Evolutionary conservation across 352 stramenopile species (phyloP).

Genomic region (Phytophthora crassamura): DNA sequence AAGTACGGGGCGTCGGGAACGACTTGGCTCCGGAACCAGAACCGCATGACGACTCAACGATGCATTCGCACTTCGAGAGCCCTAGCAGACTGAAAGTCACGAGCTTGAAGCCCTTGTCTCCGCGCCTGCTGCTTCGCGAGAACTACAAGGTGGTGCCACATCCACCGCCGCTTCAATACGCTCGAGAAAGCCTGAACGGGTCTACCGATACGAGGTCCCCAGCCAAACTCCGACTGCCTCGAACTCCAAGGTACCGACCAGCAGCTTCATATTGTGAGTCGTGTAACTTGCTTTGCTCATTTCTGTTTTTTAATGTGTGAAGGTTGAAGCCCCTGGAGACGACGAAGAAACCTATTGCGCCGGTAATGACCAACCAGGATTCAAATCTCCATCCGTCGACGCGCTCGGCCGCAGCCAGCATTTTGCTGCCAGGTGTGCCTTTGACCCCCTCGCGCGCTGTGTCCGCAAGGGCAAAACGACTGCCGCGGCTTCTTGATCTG

Average conservation of each 20-base stretch:
- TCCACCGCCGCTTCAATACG: constrained; percentile 14
- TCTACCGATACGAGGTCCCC: constrained; percentile 14
- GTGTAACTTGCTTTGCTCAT: constrained; percentile 7
- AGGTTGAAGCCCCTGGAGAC: constrained; percentile 55
- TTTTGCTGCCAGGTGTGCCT: constrained; percentile 12
- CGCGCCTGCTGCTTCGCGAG: neutral
- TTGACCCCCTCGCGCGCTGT: constrained; percentile 20
- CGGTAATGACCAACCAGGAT: constrained; percentile 31
- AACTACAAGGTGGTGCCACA: constrained; percentile 7
- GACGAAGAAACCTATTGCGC: constrained; percentile 25
- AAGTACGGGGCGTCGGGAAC: neutral
- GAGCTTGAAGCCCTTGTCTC: constrained; percentile 11
- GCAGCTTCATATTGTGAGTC: neutral
- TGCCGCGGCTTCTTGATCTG: constrained; percentile 28
- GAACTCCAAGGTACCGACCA: constrained; percentile 31
- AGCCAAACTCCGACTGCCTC: constrained; percentile 14
- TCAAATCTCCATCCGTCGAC: constrained; percentile 1
- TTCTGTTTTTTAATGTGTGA: neutral
- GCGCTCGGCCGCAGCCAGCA: constrained; percentile 1
- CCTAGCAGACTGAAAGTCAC: constrained; percentile 4
- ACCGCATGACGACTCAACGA: constrained; percentile 31
- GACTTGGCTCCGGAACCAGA: constrained; percentile 29
- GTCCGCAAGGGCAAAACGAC: constrained; percentile 34
- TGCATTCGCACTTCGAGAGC: constrained; percentile 19
- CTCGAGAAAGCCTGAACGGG: constrained; percentile 4